Conservation (phyloP, 331 rosid species). For the Ulmus americana region DNA sequence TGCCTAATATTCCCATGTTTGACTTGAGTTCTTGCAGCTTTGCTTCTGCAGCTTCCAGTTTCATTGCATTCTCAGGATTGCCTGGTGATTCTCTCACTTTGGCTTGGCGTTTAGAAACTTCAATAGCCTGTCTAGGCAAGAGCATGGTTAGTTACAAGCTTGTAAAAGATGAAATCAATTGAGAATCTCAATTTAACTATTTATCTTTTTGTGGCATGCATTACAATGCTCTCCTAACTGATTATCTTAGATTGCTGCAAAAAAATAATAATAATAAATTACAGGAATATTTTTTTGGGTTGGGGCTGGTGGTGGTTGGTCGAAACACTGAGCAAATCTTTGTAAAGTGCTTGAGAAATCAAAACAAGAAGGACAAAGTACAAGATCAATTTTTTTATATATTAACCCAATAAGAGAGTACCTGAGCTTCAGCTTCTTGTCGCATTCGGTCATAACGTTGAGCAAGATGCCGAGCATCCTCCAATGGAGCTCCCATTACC, state of each 20-base stretch:
- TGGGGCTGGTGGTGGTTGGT: too few species aligned
- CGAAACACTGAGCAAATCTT: background rate
- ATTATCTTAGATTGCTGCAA: background rate
- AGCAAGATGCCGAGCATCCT: slow-evolving; percentile 98
- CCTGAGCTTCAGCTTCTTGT: slow-evolving; percentile 99
- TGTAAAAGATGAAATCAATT: slow-evolving; percentile 16
- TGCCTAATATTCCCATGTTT: slow-evolving; percentile 83
- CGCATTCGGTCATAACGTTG: slow-evolving; percentile 94
- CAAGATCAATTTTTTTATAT: background rate
- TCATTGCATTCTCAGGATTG: slow-evolving; percentile 60
- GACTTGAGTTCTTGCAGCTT: slow-evolving; percentile 81
- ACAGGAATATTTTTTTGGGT: too few species aligned
- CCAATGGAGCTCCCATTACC: slow-evolving; percentile 96
- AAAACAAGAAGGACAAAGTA: too few species aligned
- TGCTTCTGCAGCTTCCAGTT: slow-evolving; percentile 78
- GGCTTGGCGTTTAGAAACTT: slow-evolving; percentile 85
- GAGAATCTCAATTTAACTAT: background rate
- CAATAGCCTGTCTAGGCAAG: slow-evolving; percentile 90
- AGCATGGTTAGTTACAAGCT: slow-evolving; percentile 34
- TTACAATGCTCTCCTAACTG: too few species aligned
- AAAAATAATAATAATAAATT: too few species aligned
- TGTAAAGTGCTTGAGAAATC: background rate
- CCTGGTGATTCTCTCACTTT: slow-evolving; percentile 77
- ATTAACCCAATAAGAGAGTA: slow-evolving; percentile 23
- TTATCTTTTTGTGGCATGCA: background rate